phyloP scores from a whole-genome alignment of 2,329 filamentous ascomycete species.

The Ophiocordyceps sinensis region DNA sequence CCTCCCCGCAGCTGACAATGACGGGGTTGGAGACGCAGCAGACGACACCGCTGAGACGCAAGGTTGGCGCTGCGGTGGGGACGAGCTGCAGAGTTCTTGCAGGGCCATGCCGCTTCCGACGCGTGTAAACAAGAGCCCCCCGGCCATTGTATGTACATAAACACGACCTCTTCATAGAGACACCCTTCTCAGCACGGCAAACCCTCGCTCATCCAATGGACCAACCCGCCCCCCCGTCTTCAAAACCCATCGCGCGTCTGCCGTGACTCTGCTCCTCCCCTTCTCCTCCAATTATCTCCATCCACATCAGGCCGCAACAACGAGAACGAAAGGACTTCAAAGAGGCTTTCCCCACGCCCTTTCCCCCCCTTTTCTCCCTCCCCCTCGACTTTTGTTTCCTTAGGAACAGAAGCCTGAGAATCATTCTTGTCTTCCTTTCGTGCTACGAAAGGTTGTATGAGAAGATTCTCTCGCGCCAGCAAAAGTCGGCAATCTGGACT shows the following conservation, averaged over 20 bases:
- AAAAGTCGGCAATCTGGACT: constrained; percentile 97
- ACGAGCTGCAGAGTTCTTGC: constrained; percentile 7
- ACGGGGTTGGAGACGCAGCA: background rate
- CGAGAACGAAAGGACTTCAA: constrained; percentile 20
- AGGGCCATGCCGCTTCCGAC: constrained; percentile 10
- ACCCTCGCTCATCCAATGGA: constrained; percentile 13
- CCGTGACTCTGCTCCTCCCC: constrained; percentile 13
- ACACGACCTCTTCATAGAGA: constrained; percentile 9
- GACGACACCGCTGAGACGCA: constrained; percentile 6
- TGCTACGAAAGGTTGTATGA: constrained; percentile 44
- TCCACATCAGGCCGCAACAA: constrained; percentile 16
- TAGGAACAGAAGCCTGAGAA: constrained; percentile 49
- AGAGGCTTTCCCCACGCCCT: constrained; percentile 18
- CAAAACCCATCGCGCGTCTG: constrained; percentile 24
- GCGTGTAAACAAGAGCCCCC: constrained; percentile 12
- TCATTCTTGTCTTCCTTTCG: constrained; percentile 58
- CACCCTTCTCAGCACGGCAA: constrained; percentile 12
- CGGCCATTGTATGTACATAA: constrained; percentile 6
- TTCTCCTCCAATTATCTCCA: constrained; percentile 23
- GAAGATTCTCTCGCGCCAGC: constrained; percentile 50
- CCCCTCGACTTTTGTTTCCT: constrained; percentile 37
- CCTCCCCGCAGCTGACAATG: background rate
- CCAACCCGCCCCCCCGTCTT: constrained; percentile 16
- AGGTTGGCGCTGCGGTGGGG: constrained; percentile 6
- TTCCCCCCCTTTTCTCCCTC: constrained; percentile 15